These are phyloP conservation scores for Lolium multiflorum DNA, from an alignment of 176 grass and related monocot species.

Conservation along the genomic window DNA sequence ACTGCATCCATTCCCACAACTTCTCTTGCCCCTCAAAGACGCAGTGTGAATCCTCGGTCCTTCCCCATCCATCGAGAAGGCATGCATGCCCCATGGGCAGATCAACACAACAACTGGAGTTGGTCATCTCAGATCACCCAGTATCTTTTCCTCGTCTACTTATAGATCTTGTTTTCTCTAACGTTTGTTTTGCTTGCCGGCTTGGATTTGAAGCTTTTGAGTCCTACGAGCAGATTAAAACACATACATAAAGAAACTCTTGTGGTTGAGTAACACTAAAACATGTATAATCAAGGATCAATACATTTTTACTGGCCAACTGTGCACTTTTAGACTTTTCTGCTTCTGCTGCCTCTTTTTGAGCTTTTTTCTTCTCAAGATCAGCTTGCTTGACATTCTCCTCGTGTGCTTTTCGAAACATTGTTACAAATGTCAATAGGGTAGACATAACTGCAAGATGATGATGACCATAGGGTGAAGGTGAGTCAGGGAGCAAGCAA, in stretches of 20 bases:
- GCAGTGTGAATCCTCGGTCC: neutral
- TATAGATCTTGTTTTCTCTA: slow-evolving; percentile 63
- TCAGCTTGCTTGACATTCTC: slow-evolving; percentile 96
- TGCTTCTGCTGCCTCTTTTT: slow-evolving; percentile 77
- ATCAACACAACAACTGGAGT: slow-evolving; percentile 19
- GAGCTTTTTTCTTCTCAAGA: slow-evolving; percentile 90
- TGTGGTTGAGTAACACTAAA: slow-evolving; percentile 10
- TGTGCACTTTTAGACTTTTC: slow-evolving; percentile 68
- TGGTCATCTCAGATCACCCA: slow-evolving; percentile 53
- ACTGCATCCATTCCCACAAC: slow-evolving; percentile 27
- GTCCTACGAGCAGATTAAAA: slow-evolving; percentile 50
- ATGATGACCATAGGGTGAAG: slow-evolving; percentile 29
- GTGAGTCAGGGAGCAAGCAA: slow-evolving; percentile 9
- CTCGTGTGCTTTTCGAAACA: slow-evolving; percentile 87
- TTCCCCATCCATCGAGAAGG: neutral
- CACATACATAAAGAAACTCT: slow-evolving; percentile 18
- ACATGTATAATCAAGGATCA: slow-evolving; percentile 16
- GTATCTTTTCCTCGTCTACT: slow-evolving; percentile 68
- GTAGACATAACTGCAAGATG: slow-evolving; percentile 83
- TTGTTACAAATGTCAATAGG: slow-evolving; percentile 81
- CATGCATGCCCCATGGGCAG: slow-evolving; percentile 20
- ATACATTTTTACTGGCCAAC: slow-evolving; percentile 62
- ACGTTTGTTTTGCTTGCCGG: slow-evolving; percentile 63
- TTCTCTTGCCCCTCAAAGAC: slow-evolving; percentile 28
- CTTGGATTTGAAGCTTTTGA: slow-evolving; percentile 63